Evolutionary conservation across 1,284 basidiomycete species (phyloP), one percentile per base, ranked within the genome.

Genomic region (Puccinia hordei): DNA sequence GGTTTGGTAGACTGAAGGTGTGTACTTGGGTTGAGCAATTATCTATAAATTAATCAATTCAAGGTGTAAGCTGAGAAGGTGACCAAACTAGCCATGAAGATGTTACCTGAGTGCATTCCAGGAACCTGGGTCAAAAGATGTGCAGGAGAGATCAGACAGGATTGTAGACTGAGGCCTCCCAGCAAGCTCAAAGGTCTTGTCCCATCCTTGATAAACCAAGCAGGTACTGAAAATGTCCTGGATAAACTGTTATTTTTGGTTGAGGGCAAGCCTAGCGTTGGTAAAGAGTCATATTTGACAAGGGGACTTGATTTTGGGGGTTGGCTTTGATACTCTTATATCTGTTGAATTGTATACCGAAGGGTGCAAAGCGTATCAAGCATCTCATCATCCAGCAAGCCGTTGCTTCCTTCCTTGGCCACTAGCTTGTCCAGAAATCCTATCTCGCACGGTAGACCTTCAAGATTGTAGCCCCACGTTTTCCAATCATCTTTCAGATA

Each of bases 361-460:
- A 61, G 57, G 2, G 57, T 61, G 17, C 57, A 61, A 33, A 61
- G 57, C 9, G 57, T 61, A 15, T 61, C 57, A 30, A 61, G 57
- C 30, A 61, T 61, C 57, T 61, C 57, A 27, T 61, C 57, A 61
- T 61, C 57, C 30, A 61, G 15, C 30, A 30, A 61, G 5, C 57
- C 57, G 30, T 61, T 30, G 30, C 57, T 61, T 61, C 35, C 57
- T 35, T 61, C 57, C 17, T 61, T 30, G 17, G 15, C 30, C 57
- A 35, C 30, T 35, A 61, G 17, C 57, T 61, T 61, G 1, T 61
- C 57, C 10, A 30, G 2, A 15, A 15, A 19, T 27, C 27, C 4
- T 35, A 9, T n/a, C 6, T 17, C 57, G 35, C 57, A 61, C 6
- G 57, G 30, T 13, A 30, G 27, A 35, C 30, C 15, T 61, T n/a